Conservation (phyloP, 345 rosid genomes). For the Laguncularia racemosa region DNA sequence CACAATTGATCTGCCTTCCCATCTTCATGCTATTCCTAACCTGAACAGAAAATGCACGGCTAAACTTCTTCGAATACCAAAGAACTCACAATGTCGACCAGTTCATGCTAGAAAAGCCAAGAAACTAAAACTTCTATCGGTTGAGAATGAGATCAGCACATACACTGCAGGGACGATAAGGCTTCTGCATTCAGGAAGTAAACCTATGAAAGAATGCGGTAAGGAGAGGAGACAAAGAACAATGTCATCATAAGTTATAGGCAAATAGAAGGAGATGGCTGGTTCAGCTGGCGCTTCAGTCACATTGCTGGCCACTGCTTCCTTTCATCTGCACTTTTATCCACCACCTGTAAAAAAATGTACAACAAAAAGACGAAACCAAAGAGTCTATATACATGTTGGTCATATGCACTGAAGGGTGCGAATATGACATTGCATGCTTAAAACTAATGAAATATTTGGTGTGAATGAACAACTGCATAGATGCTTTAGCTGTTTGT, state of each 20-base stretch:
- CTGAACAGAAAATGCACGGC: conserved; percentile 22
- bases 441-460: too few species aligned
- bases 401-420: too few species aligned
- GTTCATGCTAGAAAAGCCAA: conserved; percentile 5
- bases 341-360: too few species aligned
- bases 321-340: not conserved
- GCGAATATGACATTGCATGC: too few species aligned
- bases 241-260: not conserved
- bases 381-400: too few species aligned
- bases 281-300: conserved; percentile 51
- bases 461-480: too few species aligned
- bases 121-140: conserved; percentile 2
- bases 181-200: conserved; percentile 12
- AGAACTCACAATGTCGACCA: conserved; percentile 12
- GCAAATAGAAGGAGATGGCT: conserved; percentile 12
- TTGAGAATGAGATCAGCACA: conserved; percentile 8
- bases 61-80: conserved; percentile 14
- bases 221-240: conserved; percentile 3
- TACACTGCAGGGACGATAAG: conserved; percentile 10
- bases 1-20: conserved; percentile 36
- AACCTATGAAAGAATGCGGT: conserved; percentile 16
- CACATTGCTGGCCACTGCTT: conserved; percentile 31
- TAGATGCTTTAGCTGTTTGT: too few species aligned
- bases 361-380: too few species aligned
- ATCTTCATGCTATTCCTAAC: conserved; percentile 30